Conservation (phyloP, 208 protist species). For the Porcisia hertigi region DNA sequence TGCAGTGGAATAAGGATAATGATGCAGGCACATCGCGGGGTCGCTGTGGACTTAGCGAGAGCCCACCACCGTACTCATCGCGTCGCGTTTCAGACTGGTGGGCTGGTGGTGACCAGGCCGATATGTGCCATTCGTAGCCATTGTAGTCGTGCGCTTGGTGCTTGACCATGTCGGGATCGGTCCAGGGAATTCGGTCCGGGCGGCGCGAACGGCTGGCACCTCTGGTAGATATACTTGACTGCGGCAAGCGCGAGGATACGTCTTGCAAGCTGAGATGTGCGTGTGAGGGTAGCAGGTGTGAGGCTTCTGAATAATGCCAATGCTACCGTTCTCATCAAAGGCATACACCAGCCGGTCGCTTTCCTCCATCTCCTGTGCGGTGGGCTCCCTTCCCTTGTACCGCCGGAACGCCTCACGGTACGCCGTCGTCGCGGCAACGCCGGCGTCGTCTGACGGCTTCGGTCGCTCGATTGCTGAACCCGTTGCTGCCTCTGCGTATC, state of each 20-base stretch:
- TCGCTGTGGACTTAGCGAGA: constrained; percentile 22
- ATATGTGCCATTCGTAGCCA: constrained; percentile 70
- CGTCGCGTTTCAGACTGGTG: constrained; percentile 27
- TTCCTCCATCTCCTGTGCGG: constrained; percentile 76
- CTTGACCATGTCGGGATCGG: constrained; percentile 79
- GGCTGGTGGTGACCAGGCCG: constrained; percentile 59
- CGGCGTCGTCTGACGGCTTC: constrained; percentile 28
- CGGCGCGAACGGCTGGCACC: constrained; percentile 61
- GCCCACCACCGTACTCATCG: constrained; percentile 30
- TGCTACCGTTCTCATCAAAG: constrained; percentile 67
- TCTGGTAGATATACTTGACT: constrained; percentile 71
- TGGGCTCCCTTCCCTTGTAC: constrained; percentile 72
- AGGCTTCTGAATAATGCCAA: constrained; percentile 82
- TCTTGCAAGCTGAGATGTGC: constrained; percentile 72
- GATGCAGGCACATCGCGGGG: too few species aligned
- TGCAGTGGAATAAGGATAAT: too few species aligned
- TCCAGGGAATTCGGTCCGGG: constrained; percentile 78
- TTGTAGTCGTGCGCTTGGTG: constrained; percentile 75
- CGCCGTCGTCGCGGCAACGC: constrained; percentile 49
- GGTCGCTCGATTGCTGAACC: constrained; percentile 43
- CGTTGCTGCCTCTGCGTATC: constrained; percentile 68
- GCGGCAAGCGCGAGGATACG: constrained; percentile 38
- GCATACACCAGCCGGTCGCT: constrained; percentile 65
- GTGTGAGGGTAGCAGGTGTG: constrained; percentile 79
- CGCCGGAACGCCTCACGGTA: constrained; percentile 76